Evolutionary conservation across 2,329 filamentous ascomycete genomes (phyloP), one percentile per base, ranked within the genome.

Genomic region (Aspergillus alliaceus): DNA sequence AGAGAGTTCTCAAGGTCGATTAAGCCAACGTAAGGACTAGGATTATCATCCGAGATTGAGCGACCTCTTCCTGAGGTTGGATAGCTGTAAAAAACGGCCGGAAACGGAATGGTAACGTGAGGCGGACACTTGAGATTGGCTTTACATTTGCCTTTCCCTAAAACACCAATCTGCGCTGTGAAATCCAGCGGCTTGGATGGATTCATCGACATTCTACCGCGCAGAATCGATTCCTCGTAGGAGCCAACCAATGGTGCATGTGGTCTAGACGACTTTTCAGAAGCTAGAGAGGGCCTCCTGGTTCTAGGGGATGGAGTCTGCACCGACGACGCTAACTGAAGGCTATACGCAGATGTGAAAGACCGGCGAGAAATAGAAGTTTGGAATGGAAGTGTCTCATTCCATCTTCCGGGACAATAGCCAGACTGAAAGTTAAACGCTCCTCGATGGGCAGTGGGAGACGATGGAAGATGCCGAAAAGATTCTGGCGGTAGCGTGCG

Each of bases 181-280:
- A 99, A 99, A 63, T 96, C 88, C 6, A 99, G 79, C 6, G 95
- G 93, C 63, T 90, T 93, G 1, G 93, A 98, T 0, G 95, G 93
- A 2, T 88, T 95, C 1, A 93, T 97, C 27, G 95, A 98, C 95
- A 99, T 99, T 60, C 95, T 86, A 37, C 95, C 95, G 47, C 91
- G 87, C 2, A 99, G 79, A 59, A 99, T 97, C 27, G 92, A 97
- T 76, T 99, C 95, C 75, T 99, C 95, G 66, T 97, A 99, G 1
- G 93, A 97, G 2, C 95, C 95, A 2, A 98, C 93, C 90, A 99
- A 96, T 3, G 93, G 93, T 8, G 93, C 93, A 74, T 96, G 91
- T 56, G 93, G 90, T 27, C 95, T 79, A 4, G 91, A 88, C 2
- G 91, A 91, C 2, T 81, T 78, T 46, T 96, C 93, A 0, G 88